Evolutionary conservation across 139 green algal genomes (phyloP), one percentile per base, ranked within the genome.

Genomic region (Asterochloris erici): DNA sequence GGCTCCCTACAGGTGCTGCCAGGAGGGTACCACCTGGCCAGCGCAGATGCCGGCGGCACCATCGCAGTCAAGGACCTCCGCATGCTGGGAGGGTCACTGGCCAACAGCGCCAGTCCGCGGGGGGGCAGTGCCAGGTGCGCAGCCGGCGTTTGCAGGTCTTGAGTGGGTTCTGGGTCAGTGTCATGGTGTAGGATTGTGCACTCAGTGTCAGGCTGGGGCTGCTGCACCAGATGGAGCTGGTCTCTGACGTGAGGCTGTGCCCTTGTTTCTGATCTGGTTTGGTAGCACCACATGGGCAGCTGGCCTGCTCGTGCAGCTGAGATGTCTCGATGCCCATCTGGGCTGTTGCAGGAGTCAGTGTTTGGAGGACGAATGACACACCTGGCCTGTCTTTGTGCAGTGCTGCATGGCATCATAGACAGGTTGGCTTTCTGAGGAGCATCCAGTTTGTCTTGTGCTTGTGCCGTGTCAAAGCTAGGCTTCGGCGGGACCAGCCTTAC

Each of bases 31-130:
- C 83, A 96, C 47, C 88, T 97, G 61, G 89, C 92, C 63, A 89
- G 89, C 54, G 91, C 87, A 0, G 93, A 96, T 77, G 91, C 89
- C 29, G 54, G 78, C 0, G 93, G 93, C 75, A 78, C 29, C 68
- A 73, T 95, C 28, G 84, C 87, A 12, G 86, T 88, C 14, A 86
- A 84, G 21, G 93, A 96, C 85, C 79, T 94, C n/a, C 86, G 93
- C 54, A 91, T 94, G 90, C 82, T 96, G 27, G 84, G 86, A n/a
- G 74, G 63, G 28, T 10, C 38, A n/a, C 74, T 14, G 9, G 47
- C 64, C n/a, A 79, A 62, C 23, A 71, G 47, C 63, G 54, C 28
- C 63, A 24, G 14, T 14, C 21, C 38, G 71, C 10, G 77, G 83
- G 15, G 73, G 81, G 9, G 78, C 63, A 12, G 68, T 69, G 62